These are phyloP conservation scores for Aspergillus aculeatinus DNA, from an alignment of 2,329 filamentous ascomycete species.

Conservation along the genomic window DNA sequence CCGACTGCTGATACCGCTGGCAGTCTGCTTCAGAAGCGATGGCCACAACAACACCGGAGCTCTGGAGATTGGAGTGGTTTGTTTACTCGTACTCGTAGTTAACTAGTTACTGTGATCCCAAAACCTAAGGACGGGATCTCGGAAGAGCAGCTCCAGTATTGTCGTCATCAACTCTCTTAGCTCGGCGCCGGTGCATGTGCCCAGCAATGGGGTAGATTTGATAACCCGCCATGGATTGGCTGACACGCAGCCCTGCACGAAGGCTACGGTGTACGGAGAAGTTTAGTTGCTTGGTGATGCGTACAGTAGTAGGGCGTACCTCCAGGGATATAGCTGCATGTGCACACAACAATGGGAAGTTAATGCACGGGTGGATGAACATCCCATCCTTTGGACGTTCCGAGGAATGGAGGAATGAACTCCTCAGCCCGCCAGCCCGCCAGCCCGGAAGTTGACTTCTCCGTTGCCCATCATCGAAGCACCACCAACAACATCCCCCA, in stretches of 20 bases:
- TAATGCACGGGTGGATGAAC: too few relatives aligned
- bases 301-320: background rate
- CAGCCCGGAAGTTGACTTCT: background rate
- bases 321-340: background rate
- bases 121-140: background rate
- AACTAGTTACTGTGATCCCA: too few relatives aligned
- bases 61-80: background rate
- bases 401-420: too few relatives aligned
- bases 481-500: background rate
- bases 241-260: background rate
- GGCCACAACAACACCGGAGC: background rate
- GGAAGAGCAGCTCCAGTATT: background rate
- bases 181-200: background rate
- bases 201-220: background rate
- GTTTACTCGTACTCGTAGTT: too few relatives aligned
- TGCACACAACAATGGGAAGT: too few relatives aligned
- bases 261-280: background rate
- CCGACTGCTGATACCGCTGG: background rate
- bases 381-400: too few relatives aligned
- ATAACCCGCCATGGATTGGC: background rate
- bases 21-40: too few relatives aligned
- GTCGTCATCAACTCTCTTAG: slow-evolving; percentile 3
- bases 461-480: too few relatives aligned
- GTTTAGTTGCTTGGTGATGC: background rate
- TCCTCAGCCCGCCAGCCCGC: too few relatives aligned